Evolutionary conservation across 2,329 filamentous ascomycete genomes (phyloP).

Genomic region (Stagonosporopsis vannaccii): DNA sequence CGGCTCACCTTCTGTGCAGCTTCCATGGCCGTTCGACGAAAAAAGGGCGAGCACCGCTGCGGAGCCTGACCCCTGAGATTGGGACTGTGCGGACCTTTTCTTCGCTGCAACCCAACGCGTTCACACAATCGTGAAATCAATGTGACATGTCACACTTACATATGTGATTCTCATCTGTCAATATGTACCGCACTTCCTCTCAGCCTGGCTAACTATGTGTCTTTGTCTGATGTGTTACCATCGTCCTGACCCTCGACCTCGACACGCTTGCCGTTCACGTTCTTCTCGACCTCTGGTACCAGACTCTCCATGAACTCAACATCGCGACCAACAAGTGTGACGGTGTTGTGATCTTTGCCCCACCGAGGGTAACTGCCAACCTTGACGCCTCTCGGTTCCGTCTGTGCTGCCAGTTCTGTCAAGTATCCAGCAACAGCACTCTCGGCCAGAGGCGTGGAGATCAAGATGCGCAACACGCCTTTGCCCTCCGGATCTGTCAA

Average conservation of each 20-base stretch:
- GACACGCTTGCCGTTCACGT: constrained; percentile 76
- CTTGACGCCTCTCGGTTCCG: constrained; percentile 81
- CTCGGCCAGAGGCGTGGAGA: constrained; percentile 88
- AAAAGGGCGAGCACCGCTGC: neutral
- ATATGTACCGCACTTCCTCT: constrained; percentile 30
- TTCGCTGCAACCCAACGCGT: constrained; percentile 8
- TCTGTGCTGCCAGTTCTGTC: constrained; percentile 76
- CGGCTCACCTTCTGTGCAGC: constrained; percentile 31
- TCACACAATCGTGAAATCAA: constrained; percentile 28
- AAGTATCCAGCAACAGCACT: constrained; percentile 84
- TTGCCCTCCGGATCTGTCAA: constrained; percentile 82
- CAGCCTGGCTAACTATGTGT: constrained; percentile 37
- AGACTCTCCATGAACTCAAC: constrained; percentile 78
- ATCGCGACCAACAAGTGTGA: constrained; percentile 84
- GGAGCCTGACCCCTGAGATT: constrained; percentile 31
- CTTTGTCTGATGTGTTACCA: constrained; percentile 48
- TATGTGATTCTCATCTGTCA: constrained; percentile 21
- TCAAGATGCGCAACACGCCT: constrained; percentile 77
- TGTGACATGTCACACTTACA: constrained; percentile 24
- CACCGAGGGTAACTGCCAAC: constrained; percentile 95
- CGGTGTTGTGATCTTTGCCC: constrained; percentile 86
- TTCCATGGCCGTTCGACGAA: constrained; percentile 24
- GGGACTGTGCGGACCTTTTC: neutral
- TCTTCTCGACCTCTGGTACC: constrained; percentile 77
- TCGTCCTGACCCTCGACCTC: constrained; percentile 69